Percentiles rank a stretch among this genome's conserved stretches.
These are phyloP conservation scores for Phoma herbarum DNA, from an alignment of 2,329 filamentous ascomycete genomes.

Conservation along the genomic window DNA sequence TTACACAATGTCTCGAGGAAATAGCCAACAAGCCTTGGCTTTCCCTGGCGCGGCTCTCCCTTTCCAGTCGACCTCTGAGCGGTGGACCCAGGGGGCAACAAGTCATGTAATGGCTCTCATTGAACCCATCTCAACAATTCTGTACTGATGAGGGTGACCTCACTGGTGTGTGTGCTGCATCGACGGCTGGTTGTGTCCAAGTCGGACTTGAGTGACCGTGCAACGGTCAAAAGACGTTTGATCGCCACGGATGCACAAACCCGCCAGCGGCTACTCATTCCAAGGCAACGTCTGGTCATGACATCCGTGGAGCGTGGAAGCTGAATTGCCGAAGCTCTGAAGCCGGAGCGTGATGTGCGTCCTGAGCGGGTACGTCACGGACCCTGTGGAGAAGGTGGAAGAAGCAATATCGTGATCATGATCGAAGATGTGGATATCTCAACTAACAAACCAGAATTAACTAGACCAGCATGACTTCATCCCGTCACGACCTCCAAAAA, in stretches of 20 bases:
- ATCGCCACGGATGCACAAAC: background rate
- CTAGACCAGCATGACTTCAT: conserved; percentile 6
- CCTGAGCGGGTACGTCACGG: background rate
- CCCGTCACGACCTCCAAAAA: background rate
- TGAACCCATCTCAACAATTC: background rate
- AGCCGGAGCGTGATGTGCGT: background rate
- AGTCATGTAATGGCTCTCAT: background rate
- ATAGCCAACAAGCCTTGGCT: conserved; percentile 21
- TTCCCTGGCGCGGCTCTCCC: conserved; percentile 15
- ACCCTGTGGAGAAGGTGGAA: background rate
- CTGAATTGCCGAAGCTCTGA: background rate
- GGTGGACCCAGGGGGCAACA: background rate
- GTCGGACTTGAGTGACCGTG: background rate
- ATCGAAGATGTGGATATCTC: conserved; percentile 1
- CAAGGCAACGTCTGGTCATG: background rate
- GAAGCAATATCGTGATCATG: background rate
- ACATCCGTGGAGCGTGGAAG: background rate
- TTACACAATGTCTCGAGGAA: conserved; percentile 22
- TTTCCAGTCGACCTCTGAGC: background rate
- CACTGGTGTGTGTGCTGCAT: background rate
- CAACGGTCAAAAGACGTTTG: conserved; percentile 2
- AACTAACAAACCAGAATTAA: background rate
- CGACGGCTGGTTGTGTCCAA: background rate
- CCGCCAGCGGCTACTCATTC: background rate
- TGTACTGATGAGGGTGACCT: background rate